Conservation (phyloP, 345 rosid genomes). For the Mallotus nudiflorus region DNA sequence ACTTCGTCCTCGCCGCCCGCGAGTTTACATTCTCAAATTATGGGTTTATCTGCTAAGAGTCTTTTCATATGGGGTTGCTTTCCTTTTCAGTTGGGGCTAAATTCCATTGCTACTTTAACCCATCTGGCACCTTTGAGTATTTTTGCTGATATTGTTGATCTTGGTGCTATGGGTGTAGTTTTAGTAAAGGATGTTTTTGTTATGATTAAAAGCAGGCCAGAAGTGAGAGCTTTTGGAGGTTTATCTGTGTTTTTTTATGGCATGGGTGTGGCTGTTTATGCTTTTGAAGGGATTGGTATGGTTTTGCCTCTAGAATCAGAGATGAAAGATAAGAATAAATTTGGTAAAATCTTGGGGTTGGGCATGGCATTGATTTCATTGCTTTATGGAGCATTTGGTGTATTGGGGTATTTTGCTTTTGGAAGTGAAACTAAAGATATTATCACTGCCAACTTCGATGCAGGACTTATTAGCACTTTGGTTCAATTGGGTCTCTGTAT, state of each 20-base stretch:
- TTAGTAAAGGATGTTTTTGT: constrained; percentile 55
- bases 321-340: constrained; percentile 52
- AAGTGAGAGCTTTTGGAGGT: constrained; percentile 59
- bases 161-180: constrained; percentile 73
- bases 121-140: constrained; percentile 90
- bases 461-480: constrained; percentile 53
- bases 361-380: constrained; percentile 58
- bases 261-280: constrained; percentile 75
- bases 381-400: constrained; percentile 67
- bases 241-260: constrained; percentile 70
- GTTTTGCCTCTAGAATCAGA: constrained; percentile 75
- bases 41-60: constrained; percentile 53
- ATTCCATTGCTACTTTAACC: constrained; percentile 69
- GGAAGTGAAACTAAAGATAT: constrained; percentile 70
- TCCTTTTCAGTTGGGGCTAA: constrained; percentile 79
- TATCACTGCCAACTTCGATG: constrained; percentile 71
- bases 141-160: constrained; percentile 84
- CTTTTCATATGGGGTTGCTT: constrained; percentile 72
- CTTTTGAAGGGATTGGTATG: constrained; percentile 83
- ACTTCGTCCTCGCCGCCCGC: too few relatives aligned
- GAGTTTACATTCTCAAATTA: constrained; percentile 29
- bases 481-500: constrained; percentile 82
- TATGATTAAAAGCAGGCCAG: constrained; percentile 39
- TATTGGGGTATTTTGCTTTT: constrained; percentile 76
- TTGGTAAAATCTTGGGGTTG: constrained; percentile 52